Percentiles rank a stretch among this genome's conserved stretches.
These are phyloP conservation scores for Curvularia lunata DNA, from an alignment of 2,329 filamentous ascomycete species.

Conservation along the genomic window DNA sequence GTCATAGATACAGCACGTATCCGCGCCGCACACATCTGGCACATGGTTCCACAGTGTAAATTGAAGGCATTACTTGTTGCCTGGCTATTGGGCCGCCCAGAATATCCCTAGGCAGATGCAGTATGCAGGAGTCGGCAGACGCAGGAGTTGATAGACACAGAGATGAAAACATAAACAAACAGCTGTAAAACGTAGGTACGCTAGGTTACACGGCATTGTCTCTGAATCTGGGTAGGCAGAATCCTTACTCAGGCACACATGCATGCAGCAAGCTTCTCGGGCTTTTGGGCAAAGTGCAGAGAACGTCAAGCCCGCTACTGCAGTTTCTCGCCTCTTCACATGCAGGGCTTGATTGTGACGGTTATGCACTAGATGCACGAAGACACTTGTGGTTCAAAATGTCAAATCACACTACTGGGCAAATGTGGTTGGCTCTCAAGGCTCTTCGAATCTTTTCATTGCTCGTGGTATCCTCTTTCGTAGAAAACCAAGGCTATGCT, in stretches of 20 bases:
- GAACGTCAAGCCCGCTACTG: not conserved
- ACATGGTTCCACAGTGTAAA: not conserved
- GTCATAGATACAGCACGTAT: not conserved
- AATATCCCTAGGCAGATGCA: not conserved
- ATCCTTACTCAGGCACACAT: not conserved
- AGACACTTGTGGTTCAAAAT: slow-evolving; percentile 8
- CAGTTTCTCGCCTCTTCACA: slow-evolving; percentile 11
- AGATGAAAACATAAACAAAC: not conserved
- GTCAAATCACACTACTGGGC: not conserved
- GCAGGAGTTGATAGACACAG: not conserved
- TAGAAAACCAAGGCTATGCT: not conserved
- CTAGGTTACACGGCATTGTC: not conserved
- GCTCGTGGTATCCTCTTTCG: slow-evolving; percentile 20
- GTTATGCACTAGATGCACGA: slow-evolving; percentile 17
- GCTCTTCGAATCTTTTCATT: slow-evolving; percentile 21
- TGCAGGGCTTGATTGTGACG: slow-evolving; percentile 12
- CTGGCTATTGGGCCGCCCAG: not conserved
- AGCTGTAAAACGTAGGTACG: not conserved
- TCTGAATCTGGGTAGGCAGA: not conserved
- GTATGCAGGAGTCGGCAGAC: not conserved
- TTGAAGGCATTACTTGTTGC: not conserved
- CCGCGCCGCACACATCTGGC: not conserved
- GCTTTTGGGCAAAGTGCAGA: slow-evolving; percentile 4
- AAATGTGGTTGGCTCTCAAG: not conserved
- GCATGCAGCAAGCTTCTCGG: not conserved